phyloP scores from a whole-genome alignment of 2,329 filamentous ascomycete species.

The Diaporthe amygdali region DNA sequence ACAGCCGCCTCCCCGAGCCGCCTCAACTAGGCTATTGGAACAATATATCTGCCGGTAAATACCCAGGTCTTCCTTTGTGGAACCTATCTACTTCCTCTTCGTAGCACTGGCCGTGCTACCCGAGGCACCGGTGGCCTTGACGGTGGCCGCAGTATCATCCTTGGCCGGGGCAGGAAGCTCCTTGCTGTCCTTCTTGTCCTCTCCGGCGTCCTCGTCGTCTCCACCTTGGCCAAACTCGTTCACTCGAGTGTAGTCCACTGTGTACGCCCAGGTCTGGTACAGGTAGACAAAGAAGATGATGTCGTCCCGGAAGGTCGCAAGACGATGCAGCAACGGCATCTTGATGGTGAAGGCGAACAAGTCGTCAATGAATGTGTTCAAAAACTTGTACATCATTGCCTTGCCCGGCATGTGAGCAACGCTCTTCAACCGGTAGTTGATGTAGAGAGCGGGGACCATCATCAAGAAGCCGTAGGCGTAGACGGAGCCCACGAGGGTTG shows the following conservation, averaged over 20 bases:
- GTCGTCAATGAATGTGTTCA: slow-evolving; percentile 99
- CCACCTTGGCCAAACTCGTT: slow-evolving; percentile 99
- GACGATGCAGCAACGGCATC: slow-evolving; percentile 92
- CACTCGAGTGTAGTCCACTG: slow-evolving; percentile 86
- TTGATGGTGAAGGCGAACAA: slow-evolving; percentile 99
- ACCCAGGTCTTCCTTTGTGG: not conserved
- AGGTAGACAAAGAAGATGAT: slow-evolving; percentile 98
- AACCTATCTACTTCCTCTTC: slow-evolving; percentile 48
- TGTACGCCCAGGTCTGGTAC: slow-evolving; percentile 94
- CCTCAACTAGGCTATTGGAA: not conserved
- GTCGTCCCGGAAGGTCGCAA: slow-evolving; percentile 92
- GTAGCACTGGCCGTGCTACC: slow-evolving; percentile 50
- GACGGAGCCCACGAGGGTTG: slow-evolving; percentile 92
- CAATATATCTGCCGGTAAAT: slow-evolving; percentile 1
- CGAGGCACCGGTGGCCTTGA: slow-evolving; percentile 51
- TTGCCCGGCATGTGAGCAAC: slow-evolving; percentile 97
- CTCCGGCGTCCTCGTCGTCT: slow-evolving; percentile 76
- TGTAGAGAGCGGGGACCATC: slow-evolving; percentile 98
- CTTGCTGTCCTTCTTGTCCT: slow-evolving; percentile 43
- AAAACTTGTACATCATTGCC: slow-evolving; percentile 97
- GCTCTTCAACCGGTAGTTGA: slow-evolving; percentile 96
- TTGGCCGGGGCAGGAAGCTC: slow-evolving; percentile 38
- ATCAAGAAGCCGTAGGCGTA: slow-evolving; percentile 99
- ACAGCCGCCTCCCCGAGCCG: not conserved
- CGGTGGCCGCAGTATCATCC: slow-evolving; percentile 30